Base-by-base conservation (phyloP, 192 early-diverging fungal species). In the Mortierella alpina region DNA sequence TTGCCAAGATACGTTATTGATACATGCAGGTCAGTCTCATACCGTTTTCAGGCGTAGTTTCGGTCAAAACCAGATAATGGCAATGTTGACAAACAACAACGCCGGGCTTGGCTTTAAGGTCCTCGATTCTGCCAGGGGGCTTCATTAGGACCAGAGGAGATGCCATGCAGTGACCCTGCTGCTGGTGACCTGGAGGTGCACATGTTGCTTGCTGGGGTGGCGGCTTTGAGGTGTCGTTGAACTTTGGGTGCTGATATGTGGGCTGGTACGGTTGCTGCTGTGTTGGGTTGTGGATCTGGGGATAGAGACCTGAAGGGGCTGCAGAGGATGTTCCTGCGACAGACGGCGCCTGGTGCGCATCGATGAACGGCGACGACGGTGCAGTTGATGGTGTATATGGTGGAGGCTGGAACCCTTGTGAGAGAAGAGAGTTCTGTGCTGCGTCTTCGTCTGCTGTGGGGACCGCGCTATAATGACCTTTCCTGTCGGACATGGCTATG, bases 61-160 rank as follows among this genome's bases (percentile, higher is more conserved):
- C 76, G 0, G 76, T 79, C 15, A 79, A 52, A 22, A 79, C 69
- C 5, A 79, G 47, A 53, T 79, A 55, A n/a, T 66, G 63, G 23
- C 76, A 79, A 17, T 79, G 76, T 14, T 71, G 76, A 14, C 76
- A 79, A 40, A 79, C 76, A 61, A 79, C 76, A 3, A 79, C 64
- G 9, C 64, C 69, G 7, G 76, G 76, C 52, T 67, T 53, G 45
- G 50, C 13, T 40, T 67, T 71, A 31, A 79, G 65, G 11, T 79
- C 69, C 22, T 79, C 76, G 14, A 79, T 45, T n/a, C 64, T 53
- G 11, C 55, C n/a, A n/a, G 76, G 76, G 13, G 76, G 63, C 15
- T 52, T 63, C 64, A 72, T 66, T 17, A 72, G n/a, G 59, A 79
- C 60, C 69, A 79, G 12, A 14, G 68, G 64, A n/a, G 65, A 70